Base-by-base conservation (phyloP, 2,329 filamentous ascomycete species). In the Aspergillus texensis region DNA sequence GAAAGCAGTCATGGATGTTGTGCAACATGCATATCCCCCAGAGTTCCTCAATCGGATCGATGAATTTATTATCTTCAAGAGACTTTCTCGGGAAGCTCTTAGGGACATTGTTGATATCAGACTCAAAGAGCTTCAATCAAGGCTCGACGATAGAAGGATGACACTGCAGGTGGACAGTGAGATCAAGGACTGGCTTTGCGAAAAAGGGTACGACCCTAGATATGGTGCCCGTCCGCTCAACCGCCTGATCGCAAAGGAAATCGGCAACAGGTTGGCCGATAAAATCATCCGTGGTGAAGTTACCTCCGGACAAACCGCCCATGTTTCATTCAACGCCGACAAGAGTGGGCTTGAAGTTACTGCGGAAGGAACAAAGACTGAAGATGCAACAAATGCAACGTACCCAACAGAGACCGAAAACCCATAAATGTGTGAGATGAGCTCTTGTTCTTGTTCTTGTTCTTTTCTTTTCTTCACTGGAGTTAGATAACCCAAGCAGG, bases 31-130 rank as follows among this genome's bases (percentile, higher is more conserved):
- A 1, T 90, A 97, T 75, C 89, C 94, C 6, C 95, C 95, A 3
- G 95, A 98, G 76, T 99, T 98, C 83, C 86, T 98, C 67, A 98
- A 99, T 81, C 88, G 95, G 24, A 93, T 98, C 66, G 94, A 98
- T 78, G 94, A 96, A 65, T 97, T 98, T 81, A 97, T 98, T 76
- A 83, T 98, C 74, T 98, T 98, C 84, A 94, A 94, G 79, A 88
- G 94, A 10, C 86, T 98, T 2, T 92, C 92, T 0, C 85, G 85
- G 34, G 82, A 85, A 21, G 94, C 94, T 19, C 85, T 98, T 62
- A 86, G 93, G 34, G 94, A 96, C 73, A 98, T 98, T 67, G 93
- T 97, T 56, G 93, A 98, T 73, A 97, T 98, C 67, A 88, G 95
- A 36, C 84, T 98, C 55, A 86, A 85, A 65, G 95, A 98, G 80